Percentiles rank a stretch among this genome's conserved stretches.
phyloP scores from a whole-genome alignment of 164 flowering plant species.

The Stephania yunnanensis region DNA sequence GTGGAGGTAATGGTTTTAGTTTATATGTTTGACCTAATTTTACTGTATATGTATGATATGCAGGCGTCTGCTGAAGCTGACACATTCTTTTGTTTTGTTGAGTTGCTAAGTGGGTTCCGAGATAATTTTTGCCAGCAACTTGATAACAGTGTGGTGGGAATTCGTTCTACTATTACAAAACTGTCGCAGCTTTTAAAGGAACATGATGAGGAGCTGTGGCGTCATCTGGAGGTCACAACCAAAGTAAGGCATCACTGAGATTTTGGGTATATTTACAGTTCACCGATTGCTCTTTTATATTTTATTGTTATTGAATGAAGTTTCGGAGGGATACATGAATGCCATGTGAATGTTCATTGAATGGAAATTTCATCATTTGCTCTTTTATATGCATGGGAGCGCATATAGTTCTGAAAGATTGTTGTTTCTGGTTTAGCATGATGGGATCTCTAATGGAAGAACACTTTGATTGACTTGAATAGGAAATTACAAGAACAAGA shows the following conservation, averaged over 20 bases:
- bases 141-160: conserved; percentile 96
- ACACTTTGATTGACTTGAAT: too few species aligned
- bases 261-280: not conserved
- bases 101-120: conserved; percentile 85
- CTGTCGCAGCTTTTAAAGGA: conserved; percentile 79
- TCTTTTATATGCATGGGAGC: too few species aligned
- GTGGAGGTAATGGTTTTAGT: not conserved
- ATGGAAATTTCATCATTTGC: too few species aligned
- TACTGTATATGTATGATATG: conserved; percentile 21
- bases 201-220: conserved; percentile 99
- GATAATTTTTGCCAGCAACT: conserved; percentile 94
- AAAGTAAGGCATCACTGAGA: conserved; percentile 46
- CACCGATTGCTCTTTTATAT: too few species aligned
- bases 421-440: too few species aligned
- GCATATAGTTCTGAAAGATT: too few species aligned
- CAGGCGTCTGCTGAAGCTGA: conserved; percentile 94
- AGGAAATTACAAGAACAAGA: too few species aligned
- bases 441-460: too few species aligned
- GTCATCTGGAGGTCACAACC: conserved; percentile 95
- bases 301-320: not conserved
- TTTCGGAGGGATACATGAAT: not conserved
- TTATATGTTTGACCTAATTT: not conserved
- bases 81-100: conserved; percentile 95
- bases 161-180: conserved; percentile 80
- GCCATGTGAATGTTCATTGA: not conserved